Evolutionary conservation across 176 grass and related monocot genomes (phyloP), one percentile per base, ranked within the genome.

Genomic region (Eragrostis curvula): DNA sequence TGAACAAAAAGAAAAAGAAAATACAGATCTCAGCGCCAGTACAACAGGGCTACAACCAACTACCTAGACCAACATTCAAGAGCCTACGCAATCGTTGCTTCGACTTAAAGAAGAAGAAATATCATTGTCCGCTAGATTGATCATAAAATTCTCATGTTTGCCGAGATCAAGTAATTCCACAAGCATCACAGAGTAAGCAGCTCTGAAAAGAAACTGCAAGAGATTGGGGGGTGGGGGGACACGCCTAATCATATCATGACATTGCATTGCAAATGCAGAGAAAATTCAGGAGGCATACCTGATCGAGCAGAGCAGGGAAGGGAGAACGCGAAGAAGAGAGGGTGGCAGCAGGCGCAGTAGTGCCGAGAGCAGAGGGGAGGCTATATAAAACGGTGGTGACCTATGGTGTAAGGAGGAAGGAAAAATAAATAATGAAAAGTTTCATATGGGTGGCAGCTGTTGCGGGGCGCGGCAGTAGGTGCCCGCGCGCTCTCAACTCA

Each of bases 301-400:
- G 83, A 21, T 29, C 8, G 28, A 84, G 49, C 29, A 72, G 70
- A 70, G 87, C 79, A 83, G 60, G 68, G 79, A 50, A 36, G 42
- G 36, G 28, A 65, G 62, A 24, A 40, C n/a, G 42, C 36, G 77
- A 73, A 81, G 66, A 58, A 39, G 75, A 85, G 75, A 68, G 30
- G 83, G 67, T 16, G 43, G 55, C 71, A 58, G 57, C 43, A 42
- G 60, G 58, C 51, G 79, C 61, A 84, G 64, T 75, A 39, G 69
- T 7, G 88, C 50, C 64, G 41, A 9, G 48, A 6, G 72, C 14
- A 30, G 47, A 66, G 36, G 13, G 83, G 43, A 14, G 7, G 66
- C 41, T 89, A 89, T 89, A 89, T 89, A 89, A 78, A 77, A 59
- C 66, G 17, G 11, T 24, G 58, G 78, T 78, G 88, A 56, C 57